Percentiles rank a stretch among this genome's conserved stretches.
These are phyloP conservation scores for Nakazawaea siamensis DNA, from an alignment of 805 yeast species.

Conservation along the genomic window DNA sequence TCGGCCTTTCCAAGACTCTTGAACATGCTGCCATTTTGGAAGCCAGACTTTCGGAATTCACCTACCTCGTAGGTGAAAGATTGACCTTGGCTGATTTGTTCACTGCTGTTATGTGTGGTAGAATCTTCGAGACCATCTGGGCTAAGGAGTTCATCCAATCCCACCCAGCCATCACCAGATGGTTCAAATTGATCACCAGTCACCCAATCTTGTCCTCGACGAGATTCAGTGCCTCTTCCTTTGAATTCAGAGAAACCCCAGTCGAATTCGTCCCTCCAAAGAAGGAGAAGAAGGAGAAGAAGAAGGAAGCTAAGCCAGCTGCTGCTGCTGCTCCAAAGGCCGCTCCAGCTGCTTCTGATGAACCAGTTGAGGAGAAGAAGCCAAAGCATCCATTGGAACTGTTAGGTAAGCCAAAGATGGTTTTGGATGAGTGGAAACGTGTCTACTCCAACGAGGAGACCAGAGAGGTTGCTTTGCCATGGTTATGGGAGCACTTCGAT, in stretches of 20 bases:
- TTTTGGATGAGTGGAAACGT: constrained; percentile 83
- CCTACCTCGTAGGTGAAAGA: constrained; percentile 67
- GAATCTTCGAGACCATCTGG: constrained; percentile 38
- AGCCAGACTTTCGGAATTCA: constrained; percentile 56
- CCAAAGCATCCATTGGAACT: constrained; percentile 78
- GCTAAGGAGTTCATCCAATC: constrained; percentile 42
- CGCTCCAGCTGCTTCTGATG: constrained; percentile 5
- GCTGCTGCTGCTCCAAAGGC: constrained; percentile 21
- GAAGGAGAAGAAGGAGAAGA: constrained; percentile 20
- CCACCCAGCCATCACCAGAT: constrained; percentile 44
- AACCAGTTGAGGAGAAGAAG: constrained; percentile 32
- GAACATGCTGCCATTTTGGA: constrained; percentile 28
- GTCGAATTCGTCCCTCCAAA: constrained; percentile 59
- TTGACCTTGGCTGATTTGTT: constrained; percentile 36
- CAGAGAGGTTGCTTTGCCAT: constrained; percentile 78
- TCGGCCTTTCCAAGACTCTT: constrained; percentile 26
- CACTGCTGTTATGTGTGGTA: constrained; percentile 32
- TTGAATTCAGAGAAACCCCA: constrained; percentile 58
- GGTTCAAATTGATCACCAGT: constrained; percentile 28
- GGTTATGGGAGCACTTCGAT: constrained; percentile 89
- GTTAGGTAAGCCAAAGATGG: constrained; percentile 54
- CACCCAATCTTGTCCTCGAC: constrained; percentile 31
- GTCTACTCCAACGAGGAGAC: constrained; percentile 87
- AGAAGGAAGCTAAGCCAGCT: constrained; percentile 17
- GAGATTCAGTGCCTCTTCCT: constrained; percentile 39